phyloP scores from a whole-genome alignment of 129 eudicot species.

The Arctium lappa region DNA sequence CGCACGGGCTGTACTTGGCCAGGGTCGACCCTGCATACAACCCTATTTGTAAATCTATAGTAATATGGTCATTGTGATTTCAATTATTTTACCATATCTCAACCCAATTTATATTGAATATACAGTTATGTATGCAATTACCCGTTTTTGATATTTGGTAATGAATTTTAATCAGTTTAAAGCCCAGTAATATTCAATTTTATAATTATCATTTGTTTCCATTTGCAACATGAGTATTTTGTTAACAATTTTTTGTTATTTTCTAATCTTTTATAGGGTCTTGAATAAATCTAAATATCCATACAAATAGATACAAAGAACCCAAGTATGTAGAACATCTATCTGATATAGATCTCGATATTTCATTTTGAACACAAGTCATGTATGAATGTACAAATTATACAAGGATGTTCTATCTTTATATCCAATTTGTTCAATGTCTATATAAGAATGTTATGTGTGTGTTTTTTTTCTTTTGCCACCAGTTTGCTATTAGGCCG shows the following conservation, averaged over 20 bases:
- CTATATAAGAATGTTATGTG: too few relatives aligned
- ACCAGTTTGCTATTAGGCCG: neutral
- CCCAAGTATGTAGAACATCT: neutral
- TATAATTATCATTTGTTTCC: neutral
- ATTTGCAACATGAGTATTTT: neutral
- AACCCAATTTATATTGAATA: too few relatives aligned
- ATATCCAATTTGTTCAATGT: too few relatives aligned
- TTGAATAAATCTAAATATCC: neutral
- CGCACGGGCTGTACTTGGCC: too few relatives aligned
- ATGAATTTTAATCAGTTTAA: neutral
- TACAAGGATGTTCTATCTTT: too few relatives aligned
- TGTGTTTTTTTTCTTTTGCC: neutral
- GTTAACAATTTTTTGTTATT: neutral
- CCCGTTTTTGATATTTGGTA: neutral
- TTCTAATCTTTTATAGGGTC: neutral
- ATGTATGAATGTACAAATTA: too few relatives aligned
- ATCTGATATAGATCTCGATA: neutral
- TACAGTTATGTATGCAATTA: neutral
- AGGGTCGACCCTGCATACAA: neutral
- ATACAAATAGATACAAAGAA: neutral
- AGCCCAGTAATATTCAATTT: neutral
- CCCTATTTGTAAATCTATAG: too few relatives aligned
- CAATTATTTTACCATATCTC: neutral
- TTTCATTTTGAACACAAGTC: too few relatives aligned
- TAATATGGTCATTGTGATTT: neutral